These are phyloP conservation scores for Eucalyptus coolabah DNA, from an alignment of 345 rosid species.

Conservation along the genomic window DNA sequence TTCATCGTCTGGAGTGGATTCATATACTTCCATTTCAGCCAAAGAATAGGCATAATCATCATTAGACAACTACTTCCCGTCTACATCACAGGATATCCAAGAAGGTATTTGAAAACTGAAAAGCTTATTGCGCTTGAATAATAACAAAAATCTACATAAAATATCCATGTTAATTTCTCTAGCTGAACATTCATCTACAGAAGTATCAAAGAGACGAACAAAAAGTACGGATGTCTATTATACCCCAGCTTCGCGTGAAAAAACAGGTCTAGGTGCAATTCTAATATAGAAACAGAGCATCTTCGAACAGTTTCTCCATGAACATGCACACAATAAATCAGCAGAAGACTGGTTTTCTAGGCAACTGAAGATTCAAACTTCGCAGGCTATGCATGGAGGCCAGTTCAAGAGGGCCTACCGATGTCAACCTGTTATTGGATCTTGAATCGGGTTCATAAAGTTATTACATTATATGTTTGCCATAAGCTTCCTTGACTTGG, in stretches of 20 bases:
- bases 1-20: conserved; percentile 20
- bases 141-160: background rate
- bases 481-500: background rate
- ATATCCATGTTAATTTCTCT: background rate
- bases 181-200: background rate
- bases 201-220: background rate
- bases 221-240: background rate
- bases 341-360: background rate
- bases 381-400: conserved; percentile 33
- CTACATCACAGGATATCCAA: conserved; percentile 78
- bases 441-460: background rate
- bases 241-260: background rate
- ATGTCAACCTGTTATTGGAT: conserved; percentile 51
- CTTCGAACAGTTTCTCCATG: background rate
- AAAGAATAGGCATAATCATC: conserved; percentile 43
- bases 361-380: too few species aligned
- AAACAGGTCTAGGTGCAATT: background rate
- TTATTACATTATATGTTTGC: background rate
- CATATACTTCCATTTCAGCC: conserved; percentile 84
- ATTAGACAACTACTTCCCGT: conserved; percentile 42
- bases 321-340: background rate
- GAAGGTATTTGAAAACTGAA: conserved; percentile 61
- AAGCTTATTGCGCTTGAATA: conserved; percentile 67
- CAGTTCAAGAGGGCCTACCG: conserved; percentile 65
- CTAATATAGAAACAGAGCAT: background rate